Evolutionary conservation across 2,329 filamentous ascomycete species (phyloP), one percentile per base, ranked within the genome.

Genomic region (Paraphoma chrysanthemicola): DNA sequence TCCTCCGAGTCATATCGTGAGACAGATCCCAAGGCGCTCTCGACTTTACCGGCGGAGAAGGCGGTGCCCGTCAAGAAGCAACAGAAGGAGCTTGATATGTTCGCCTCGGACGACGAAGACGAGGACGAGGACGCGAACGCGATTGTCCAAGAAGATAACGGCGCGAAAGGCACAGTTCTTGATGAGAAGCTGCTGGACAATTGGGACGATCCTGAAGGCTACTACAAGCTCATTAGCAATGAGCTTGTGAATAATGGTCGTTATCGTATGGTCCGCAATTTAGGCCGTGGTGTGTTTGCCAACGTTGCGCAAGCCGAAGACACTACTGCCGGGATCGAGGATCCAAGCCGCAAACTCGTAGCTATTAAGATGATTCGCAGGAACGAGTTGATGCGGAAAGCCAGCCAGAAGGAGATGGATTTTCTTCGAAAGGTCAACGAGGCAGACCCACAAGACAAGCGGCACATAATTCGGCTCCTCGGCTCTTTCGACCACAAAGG

Each of bases 321-420:
- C 23, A 57, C 62, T 9, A 60, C 51, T 10, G 52, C 54, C 9
- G 59, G 58, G 9, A 50, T 31, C 16, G 57, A 91, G 85, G 44
- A 72, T 30, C 45, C 57, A 29, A 56, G 36, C 18, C 60, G 70
- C 55, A 89, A 86, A 66, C 76, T 90, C n/a, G 93, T 98, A 31
- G 95, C 95, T 23, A 91, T 99, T 83, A 99, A 99, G 80, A 95
- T 99, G 68, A 96, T 98, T 78, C 91, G 95, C 61, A 96, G 96
- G 77, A 98, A 99, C 70, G 93, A 97, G 71, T 91, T 92, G 11
- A 90, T 97, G 88, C 86, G 88, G 64, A 97, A 97, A 77, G 93
- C 93, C 44, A 95, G 93, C 17, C 88, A 93, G 77, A 97, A 95
- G 56, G 95, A 99, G 76, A 96, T 98, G 73, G 90, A 92, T 42